Conservation (phyloP, 2,329 filamentous ascomycete species). For the Cercospora janseana region DNA sequence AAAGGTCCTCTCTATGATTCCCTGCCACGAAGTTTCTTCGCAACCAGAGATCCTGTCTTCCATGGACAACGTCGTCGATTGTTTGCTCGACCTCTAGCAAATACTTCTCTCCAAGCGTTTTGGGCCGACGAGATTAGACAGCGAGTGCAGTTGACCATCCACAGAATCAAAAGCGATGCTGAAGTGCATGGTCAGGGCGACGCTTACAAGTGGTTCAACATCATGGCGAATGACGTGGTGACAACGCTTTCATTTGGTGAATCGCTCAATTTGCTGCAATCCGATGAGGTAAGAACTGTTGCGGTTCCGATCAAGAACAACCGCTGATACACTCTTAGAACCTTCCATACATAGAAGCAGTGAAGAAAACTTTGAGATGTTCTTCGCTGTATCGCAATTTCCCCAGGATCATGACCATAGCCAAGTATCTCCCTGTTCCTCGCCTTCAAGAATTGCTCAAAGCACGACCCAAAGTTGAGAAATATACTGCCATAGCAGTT, state of each 20-base stretch:
- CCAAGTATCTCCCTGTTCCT: slow-evolving; percentile 20
- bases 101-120: slow-evolving; percentile 35
- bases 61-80: slow-evolving; percentile 40
- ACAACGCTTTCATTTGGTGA: slow-evolving; percentile 42
- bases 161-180: slow-evolving; percentile 35
- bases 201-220: slow-evolving; percentile 42
- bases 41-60: slow-evolving; percentile 36
- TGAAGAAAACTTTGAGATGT: slow-evolving; percentile 22
- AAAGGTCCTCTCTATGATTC: slow-evolving; percentile 32
- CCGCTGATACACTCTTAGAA: slow-evolving; percentile 11
- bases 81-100: slow-evolving; percentile 38
- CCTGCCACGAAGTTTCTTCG: slow-evolving; percentile 35
- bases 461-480: slow-evolving; percentile 23
- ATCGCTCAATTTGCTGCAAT: slow-evolving; percentile 38
- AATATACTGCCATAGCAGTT: slow-evolving; percentile 22
- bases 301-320: background rate
- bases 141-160: slow-evolving; percentile 36
- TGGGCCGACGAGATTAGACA: slow-evolving; percentile 40
- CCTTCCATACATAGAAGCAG: slow-evolving; percentile 21
- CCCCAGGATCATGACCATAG: slow-evolving; percentile 20
- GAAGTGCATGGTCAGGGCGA: slow-evolving; percentile 36
- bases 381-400: slow-evolving; percentile 23
- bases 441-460: slow-evolving; percentile 21
- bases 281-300: slow-evolving; percentile 17
- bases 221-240: slow-evolving; percentile 42